Conservation (phyloP, 2,329 filamentous ascomycete species). For the Fusarium nygamai region DNA sequence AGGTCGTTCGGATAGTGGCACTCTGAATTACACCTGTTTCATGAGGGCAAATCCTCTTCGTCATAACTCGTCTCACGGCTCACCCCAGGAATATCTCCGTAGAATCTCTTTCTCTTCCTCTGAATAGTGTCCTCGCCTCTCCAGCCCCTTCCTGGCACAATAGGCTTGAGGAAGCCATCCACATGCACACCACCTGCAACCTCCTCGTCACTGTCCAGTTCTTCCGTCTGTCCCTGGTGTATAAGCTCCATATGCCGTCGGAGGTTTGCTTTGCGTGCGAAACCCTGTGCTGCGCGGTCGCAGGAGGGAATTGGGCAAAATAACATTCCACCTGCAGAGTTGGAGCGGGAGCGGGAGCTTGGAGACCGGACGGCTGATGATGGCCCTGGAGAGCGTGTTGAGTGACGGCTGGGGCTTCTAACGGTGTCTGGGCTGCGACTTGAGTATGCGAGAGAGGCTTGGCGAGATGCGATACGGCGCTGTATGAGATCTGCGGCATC, state of each 20-base stretch:
- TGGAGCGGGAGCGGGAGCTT: slow-evolving; percentile 40
- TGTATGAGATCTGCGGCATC: slow-evolving; percentile 41
- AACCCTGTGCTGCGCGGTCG: slow-evolving; percentile 50
- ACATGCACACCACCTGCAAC: slow-evolving; percentile 72
- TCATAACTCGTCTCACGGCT: slow-evolving; percentile 25
- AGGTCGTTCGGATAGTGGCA: neutral
- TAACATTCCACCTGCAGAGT: slow-evolving; percentile 47
- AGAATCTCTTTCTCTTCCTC: slow-evolving; percentile 45
- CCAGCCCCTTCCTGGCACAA: slow-evolving; percentile 62
- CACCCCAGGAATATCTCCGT: slow-evolving; percentile 25
- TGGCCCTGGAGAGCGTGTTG: slow-evolving; percentile 33
- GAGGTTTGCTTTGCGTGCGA: slow-evolving; percentile 50
- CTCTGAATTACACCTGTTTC: neutral
- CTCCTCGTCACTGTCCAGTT: slow-evolving; percentile 60
- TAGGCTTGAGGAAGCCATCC: slow-evolving; percentile 72
- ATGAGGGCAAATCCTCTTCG: slow-evolving; percentile 20
- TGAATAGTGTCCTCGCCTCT: slow-evolving; percentile 48
- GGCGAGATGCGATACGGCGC: slow-evolving; percentile 46
- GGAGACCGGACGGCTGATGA: slow-evolving; percentile 16
- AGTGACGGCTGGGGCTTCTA: slow-evolving; percentile 36
- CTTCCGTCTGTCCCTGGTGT: slow-evolving; percentile 50
- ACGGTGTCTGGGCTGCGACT: slow-evolving; percentile 41
- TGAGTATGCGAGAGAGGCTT: slow-evolving; percentile 42
- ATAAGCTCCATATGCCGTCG: slow-evolving; percentile 51
- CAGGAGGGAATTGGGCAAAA: slow-evolving; percentile 53